These are phyloP conservation scores for Blepharisma japonicum DNA, from an alignment of 73 alveolate genomes.

Conservation along the genomic window DNA sequence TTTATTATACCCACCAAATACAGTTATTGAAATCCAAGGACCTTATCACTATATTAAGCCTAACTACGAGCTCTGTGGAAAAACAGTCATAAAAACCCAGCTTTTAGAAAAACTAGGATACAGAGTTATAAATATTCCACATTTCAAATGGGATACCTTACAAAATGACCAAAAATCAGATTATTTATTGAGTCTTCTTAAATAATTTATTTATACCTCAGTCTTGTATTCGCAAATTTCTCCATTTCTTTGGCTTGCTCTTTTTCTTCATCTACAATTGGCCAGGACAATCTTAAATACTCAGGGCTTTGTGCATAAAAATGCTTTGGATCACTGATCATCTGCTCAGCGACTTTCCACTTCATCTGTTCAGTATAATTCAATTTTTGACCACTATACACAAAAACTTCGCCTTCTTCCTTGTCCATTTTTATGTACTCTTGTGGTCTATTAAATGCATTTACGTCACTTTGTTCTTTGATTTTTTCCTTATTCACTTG, in stretches of 20 bases:
- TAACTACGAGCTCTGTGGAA: no score
- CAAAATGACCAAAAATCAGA: no score
- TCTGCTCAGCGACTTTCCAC: conserved; percentile 48
- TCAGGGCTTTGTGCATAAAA: conserved; percentile 60
- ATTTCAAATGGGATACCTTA: no score
- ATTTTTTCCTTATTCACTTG: conserved; percentile 24
- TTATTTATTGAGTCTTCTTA: no score
- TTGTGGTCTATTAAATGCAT: conserved; percentile 22
- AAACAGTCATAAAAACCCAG: no score
- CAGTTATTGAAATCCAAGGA: no score
- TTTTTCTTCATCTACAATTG: conserved; percentile 60
- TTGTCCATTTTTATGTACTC: conserved; percentile 12
- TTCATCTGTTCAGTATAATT: conserved; percentile 48
- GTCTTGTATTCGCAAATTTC: conserved; percentile 13
- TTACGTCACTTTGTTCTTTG: background rate
- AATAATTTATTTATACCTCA: background rate
- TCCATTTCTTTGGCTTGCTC: conserved; percentile 39
- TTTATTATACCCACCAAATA: no score
- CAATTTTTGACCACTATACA: conserved; percentile 62
- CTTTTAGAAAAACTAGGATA: no score
- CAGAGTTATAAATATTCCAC: no score
- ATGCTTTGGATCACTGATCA: conserved; percentile 44
- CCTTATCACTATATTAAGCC: no score
- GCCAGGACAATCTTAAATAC: conserved; percentile 52
- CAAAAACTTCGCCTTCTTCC: conserved; percentile 50